A percentile compares a stretch with the other conserved stretches of the same genome.
Conservation (phyloP, 2,329 filamentous ascomycete genomes). For the Cercospora citrullina region DNA sequence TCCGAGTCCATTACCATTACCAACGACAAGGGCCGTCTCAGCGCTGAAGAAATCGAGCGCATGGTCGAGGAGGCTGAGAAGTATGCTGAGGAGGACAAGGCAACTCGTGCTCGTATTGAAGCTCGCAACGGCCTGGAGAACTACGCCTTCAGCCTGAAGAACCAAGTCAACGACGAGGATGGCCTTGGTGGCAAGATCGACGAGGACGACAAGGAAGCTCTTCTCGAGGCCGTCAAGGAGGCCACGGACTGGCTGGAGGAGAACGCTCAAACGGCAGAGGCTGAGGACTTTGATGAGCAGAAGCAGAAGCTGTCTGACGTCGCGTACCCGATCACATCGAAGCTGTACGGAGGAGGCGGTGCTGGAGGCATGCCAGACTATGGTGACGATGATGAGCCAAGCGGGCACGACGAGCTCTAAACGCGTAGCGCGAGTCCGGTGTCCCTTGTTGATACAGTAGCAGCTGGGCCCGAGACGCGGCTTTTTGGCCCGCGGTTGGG, state of each 20-base stretch:
- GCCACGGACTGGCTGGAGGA: constrained; percentile 94
- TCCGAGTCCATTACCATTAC: constrained; percentile 96
- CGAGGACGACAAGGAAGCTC: constrained; percentile 96
- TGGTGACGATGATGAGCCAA: constrained; percentile 68
- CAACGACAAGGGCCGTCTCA: constrained; percentile 98
- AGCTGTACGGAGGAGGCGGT: constrained; percentile 70
- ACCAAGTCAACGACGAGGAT: constrained; percentile 96
- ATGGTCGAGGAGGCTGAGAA: constrained; percentile 99
- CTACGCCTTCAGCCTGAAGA: constrained; percentile 98
- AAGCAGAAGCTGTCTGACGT: constrained; percentile 98
- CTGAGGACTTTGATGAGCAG: constrained; percentile 98
- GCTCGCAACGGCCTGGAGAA: constrained; percentile 96
- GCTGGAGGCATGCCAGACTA: constrained; percentile 59
- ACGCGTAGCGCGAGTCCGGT: constrained; percentile 2
- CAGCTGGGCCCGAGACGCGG: constrained; percentile 7
- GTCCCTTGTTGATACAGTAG: constrained; percentile 16
- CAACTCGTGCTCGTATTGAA: constrained; percentile 94
- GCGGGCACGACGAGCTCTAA: constrained; percentile 54
- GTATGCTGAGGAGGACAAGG: constrained; percentile 99
- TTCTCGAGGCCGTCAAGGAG: constrained; percentile 96
- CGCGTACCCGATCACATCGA: constrained; percentile 98
- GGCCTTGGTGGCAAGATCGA: constrained; percentile 98
- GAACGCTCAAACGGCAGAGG: constrained; percentile 78
- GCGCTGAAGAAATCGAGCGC: constrained; percentile 95
- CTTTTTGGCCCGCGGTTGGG: constrained; percentile 7